These are phyloP conservation scores for Discostella stelligera DNA, from an alignment of 352 stramenopile species.

Conservation along the genomic window DNA sequence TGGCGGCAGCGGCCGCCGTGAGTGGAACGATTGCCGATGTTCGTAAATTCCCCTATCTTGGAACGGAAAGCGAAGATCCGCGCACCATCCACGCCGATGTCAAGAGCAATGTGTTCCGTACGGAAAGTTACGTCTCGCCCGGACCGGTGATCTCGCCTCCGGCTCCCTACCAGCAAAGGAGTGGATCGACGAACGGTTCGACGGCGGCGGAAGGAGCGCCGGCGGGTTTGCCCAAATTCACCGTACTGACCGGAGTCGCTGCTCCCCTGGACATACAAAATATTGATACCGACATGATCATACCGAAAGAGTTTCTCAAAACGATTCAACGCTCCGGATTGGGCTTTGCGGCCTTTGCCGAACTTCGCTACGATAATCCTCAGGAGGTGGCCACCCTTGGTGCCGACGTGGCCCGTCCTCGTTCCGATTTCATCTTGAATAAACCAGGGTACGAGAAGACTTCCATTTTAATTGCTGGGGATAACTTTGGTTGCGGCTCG, in stretches of 20 bases:
- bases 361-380: conserved; percentile 82
- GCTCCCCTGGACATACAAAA: conserved; percentile 85
- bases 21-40: conserved; percentile 82
- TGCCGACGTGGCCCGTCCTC: conserved; percentile 71
- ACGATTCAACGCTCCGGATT: conserved; percentile 85
- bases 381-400: conserved; percentile 79
- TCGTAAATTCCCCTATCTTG: conserved; percentile 81
- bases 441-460: conserved; percentile 77
- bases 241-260: conserved; percentile 71
- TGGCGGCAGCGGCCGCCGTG: conserved; percentile 83
- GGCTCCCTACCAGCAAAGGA: conserved; percentile 64
- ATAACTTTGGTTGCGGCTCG: conserved; percentile 87
- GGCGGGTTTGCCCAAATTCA: conserved; percentile 77
- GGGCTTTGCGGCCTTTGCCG: conserved; percentile 84
- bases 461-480: conserved; percentile 83
- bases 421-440: conserved; percentile 83
- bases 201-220: background rate
- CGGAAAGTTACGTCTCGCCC: conserved; percentile 56
- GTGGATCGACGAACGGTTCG: background rate
- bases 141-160: conserved; percentile 69
- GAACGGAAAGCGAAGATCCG: conserved; percentile 61
- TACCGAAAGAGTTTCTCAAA: conserved; percentile 87
- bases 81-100: conserved; percentile 35
- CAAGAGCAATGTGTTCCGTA: conserved; percentile 66
- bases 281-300: conserved; percentile 88